phyloP scores from a whole-genome alignment of 1,139 yeast species.

The Sugiyamaella castrensis region DNA sequence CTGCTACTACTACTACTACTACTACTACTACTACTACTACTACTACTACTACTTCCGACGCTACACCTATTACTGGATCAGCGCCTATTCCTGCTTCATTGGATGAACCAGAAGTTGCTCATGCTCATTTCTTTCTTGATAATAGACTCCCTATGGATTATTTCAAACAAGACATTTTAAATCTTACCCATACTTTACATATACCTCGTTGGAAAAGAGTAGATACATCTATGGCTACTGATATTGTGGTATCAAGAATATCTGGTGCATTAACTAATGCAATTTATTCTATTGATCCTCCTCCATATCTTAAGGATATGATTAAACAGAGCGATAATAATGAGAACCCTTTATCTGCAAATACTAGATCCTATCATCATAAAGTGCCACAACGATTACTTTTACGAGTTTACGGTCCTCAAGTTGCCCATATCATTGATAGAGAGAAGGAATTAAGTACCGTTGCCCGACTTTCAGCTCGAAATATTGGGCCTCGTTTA shows the following conservation, averaged over 20 bases:
- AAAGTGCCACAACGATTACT: constrained; percentile 49
- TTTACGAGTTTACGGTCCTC: constrained; percentile 86
- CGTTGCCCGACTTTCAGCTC: constrained; percentile 66
- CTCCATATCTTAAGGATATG: constrained; percentile 33
- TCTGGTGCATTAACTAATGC: constrained; percentile 94
- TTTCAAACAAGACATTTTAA: constrained; percentile 76
- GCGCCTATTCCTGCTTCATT: background rate
- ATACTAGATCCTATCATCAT: constrained; percentile 30
- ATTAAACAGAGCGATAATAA: constrained; percentile 25
- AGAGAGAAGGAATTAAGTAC: constrained; percentile 74
- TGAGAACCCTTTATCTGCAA: constrained; percentile 5
- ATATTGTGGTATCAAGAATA: constrained; percentile 58
- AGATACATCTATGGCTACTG: constrained; percentile 37
- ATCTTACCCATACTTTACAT: constrained; percentile 58
- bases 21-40: background rate
- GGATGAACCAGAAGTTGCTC: constrained; percentile 26
- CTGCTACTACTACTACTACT: too few species aligned
- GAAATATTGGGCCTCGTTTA: constrained; percentile 82
- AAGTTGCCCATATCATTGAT: constrained; percentile 82
- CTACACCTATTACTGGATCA: background rate
- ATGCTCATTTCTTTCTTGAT: constrained; percentile 46
- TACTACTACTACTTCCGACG: too few species aligned
- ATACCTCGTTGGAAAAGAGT: constrained; percentile 73
- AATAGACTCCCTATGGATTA: constrained; percentile 76
- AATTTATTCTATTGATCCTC: constrained; percentile 61